Conservation (phyloP, 768 basidiomycete genomes). For the Kwoniella europaea region DNA sequence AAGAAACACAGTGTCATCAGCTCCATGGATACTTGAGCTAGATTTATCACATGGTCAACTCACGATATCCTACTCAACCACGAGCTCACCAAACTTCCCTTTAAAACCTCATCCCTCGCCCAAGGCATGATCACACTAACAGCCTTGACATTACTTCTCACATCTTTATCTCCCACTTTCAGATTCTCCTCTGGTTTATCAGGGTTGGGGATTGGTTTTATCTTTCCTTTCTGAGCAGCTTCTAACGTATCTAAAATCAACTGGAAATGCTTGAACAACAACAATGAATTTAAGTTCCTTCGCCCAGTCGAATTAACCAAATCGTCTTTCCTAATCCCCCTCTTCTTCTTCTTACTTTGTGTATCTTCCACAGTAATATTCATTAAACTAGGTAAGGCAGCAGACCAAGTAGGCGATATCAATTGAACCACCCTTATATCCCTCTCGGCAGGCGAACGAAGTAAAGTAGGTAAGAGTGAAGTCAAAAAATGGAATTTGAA, state of each 20-base stretch:
- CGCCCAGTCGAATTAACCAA: conserved; percentile 63
- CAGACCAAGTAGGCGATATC: conserved; percentile 87
- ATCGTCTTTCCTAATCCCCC: conserved; percentile 61
- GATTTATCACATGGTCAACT: conserved; percentile 17
- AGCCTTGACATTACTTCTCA: conserved; percentile 54
- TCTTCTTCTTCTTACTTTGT: conserved; percentile 67
- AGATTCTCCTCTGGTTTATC: conserved; percentile 40
- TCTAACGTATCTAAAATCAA: conserved; percentile 82
- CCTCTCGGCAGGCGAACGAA: conserved; percentile 82
- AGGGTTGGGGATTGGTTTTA: conserved; percentile 55
- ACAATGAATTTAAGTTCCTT: conserved; percentile 37
- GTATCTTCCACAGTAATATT: conserved; percentile 63
- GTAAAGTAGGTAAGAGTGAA: conserved; percentile 75
- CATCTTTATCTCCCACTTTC: conserved; percentile 40
- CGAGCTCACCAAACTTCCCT: conserved; percentile 30
- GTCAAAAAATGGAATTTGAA: conserved; percentile 73
- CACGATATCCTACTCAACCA: conserved; percentile 71
- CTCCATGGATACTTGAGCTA: too few species aligned
- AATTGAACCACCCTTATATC: conserved; percentile 87
- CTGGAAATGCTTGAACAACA: conserved; percentile 74
- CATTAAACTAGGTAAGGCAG: conserved; percentile 65
- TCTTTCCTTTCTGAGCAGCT: conserved; percentile 60
- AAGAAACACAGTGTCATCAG: neutral
- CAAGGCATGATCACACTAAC: conserved; percentile 53
- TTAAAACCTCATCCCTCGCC: conserved; percentile 51